Percentiles rank a stretch among this genome's conserved stretches.
Conservation (phyloP, 306 rosid genomes). For the Cicer arietinum region DNA sequence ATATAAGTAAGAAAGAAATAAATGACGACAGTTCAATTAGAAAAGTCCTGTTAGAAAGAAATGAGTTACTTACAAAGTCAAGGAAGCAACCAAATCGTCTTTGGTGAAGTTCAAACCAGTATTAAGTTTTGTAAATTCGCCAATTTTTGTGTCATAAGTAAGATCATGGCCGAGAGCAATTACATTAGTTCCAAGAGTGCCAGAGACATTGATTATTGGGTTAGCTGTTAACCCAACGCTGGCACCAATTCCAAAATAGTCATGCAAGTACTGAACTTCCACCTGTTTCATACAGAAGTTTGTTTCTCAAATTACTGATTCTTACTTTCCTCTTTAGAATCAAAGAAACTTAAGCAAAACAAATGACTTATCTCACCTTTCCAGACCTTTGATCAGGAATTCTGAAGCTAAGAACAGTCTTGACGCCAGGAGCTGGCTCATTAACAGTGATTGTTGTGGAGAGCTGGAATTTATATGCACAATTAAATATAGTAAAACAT, state of each 20-base stretch:
- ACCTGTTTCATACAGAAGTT: constrained; percentile 57
- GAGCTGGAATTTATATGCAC: constrained; percentile 58
- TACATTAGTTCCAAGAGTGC: constrained; percentile 71
- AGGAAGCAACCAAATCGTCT: constrained; percentile 68
- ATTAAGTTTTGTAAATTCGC: constrained; percentile 70
- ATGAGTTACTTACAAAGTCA: constrained; percentile 67
- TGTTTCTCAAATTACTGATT: constrained; percentile 14
- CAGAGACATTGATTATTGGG: constrained; percentile 81
- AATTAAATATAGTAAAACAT: constrained; percentile 11
- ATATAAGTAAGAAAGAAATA: constrained; percentile 14
- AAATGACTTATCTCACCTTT: constrained; percentile 60
- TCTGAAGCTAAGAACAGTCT: constrained; percentile 74
- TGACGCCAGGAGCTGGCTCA: constrained; percentile 83
- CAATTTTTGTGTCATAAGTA: constrained; percentile 72
- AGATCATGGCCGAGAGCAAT: constrained; percentile 78
- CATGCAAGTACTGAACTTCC: constrained; percentile 84
- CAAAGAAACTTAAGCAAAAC: background rate
- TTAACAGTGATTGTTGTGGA: constrained; percentile 69
- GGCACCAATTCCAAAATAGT: constrained; percentile 77
- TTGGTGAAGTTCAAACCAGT: constrained; percentile 73
- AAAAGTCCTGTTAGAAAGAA: background rate
- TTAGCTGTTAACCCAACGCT: constrained; percentile 86
- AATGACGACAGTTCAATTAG: background rate
- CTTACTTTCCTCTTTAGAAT: background rate
- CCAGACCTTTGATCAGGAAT: constrained; percentile 94